These are phyloP conservation scores for Triadica sebifera DNA, from an alignment of 345 rosid species.

Conservation along the genomic window DNA sequence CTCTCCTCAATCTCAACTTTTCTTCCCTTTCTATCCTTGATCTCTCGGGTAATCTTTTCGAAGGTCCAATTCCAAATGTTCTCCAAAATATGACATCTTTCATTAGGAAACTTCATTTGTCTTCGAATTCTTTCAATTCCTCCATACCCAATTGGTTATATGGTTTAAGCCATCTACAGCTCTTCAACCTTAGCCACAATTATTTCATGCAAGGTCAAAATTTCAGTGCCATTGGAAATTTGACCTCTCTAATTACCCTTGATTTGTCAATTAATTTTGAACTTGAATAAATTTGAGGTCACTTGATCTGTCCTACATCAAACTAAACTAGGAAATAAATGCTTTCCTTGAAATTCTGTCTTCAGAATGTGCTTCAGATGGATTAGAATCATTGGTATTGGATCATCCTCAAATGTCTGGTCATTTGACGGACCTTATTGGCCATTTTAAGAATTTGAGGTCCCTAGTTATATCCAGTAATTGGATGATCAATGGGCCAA, in stretches of 20 bases:
- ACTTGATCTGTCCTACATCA: conserved; percentile 3
- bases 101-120: conserved; percentile 5
- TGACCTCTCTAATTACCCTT: neutral
- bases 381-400: neutral
- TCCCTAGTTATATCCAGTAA: neutral
- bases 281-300: neutral
- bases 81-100: neutral
- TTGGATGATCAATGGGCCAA: conserved; percentile 1
- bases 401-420: neutral
- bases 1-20: conserved; percentile 8
- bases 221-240: neutral
- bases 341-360: neutral
- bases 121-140: conserved; percentile 8
- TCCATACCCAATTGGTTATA: conserved; percentile 20
- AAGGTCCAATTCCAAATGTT: neutral
- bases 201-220: conserved; percentile 13
- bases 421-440: neutral
- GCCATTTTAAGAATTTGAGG: neutral
- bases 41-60: neutral
- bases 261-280: neutral
- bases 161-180: neutral
- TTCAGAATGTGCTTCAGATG: neutral
- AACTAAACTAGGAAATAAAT: neutral
- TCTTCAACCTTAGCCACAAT: conserved; percentile 1
- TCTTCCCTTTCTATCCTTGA: conserved; percentile 30